Base-by-base conservation (phyloP, 1,139 yeast genomes). In the Debaryomyces subglobosus region DNA sequence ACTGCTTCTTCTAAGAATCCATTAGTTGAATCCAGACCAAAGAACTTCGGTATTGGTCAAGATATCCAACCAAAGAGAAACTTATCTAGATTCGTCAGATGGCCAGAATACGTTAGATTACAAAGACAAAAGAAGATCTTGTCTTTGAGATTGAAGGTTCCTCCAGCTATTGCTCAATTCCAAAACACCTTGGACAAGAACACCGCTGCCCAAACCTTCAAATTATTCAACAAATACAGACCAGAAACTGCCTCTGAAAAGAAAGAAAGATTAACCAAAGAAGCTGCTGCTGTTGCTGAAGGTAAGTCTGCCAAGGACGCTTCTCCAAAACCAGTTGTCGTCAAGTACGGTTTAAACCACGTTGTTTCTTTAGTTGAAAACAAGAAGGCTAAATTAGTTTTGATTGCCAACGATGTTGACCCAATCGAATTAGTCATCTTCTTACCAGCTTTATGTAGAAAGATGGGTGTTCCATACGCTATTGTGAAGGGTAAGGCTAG, bases 41-140 rank as follows among this genome's bases (percentile, higher is more conserved):
- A 87, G 80, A 87, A 85, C 82, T 92, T 87, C 69, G 98, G 98
- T 79, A 86, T 94, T 68, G 99, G 99, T 69, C 97, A 90, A 82
- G 79, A 85, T 61, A 69, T 91, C 63, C 97, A 92, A 78, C 97
- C 97, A 80, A 89, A 86, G 84, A 86, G 95, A 81, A 88, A 92
- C 89, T 85, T 92, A 70, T 79, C 95, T 59, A 89, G 97, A 79
- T 91, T 88, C 74, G 97, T 92, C 71, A 92, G 88, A 79, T 92
- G 98, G 97, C 98, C 98, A 73, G 92, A 86, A 78, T 89, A 90
- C 76, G 92, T 90, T 64, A 89, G 96, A 81, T 81, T 51, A 39
- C 96, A 89, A 81, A 88, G 96, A 82, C 96, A 89, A 80, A 89
- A 85, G 86, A 89, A 89, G 84, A 86, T 89, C 69, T 81, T 89